Evolutionary conservation across 768 basidiomycete species (phyloP).

Genomic region (Basidioascus undulatus): DNA sequence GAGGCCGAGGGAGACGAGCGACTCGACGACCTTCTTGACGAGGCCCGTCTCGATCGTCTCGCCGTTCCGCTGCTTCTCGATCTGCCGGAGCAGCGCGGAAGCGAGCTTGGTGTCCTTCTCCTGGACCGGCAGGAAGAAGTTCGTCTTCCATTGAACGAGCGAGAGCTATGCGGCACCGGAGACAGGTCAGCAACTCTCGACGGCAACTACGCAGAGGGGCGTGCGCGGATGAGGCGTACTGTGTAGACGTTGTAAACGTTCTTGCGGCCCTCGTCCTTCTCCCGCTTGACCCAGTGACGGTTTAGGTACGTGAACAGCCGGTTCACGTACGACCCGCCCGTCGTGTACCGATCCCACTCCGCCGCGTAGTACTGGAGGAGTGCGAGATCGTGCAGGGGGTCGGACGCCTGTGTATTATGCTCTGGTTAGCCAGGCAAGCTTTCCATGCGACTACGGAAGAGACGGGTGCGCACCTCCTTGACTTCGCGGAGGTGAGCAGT

Average conservation of each 20-base stretch:
- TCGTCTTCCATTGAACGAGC: slow-evolving; percentile 81
- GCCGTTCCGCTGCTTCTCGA: slow-evolving; percentile 83
- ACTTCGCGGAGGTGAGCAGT: slow-evolving; percentile 47
- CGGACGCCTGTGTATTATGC: slow-evolving; percentile 41
- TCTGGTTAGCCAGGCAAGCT: no score
- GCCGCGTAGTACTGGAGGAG: slow-evolving; percentile 70
- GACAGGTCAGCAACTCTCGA: neutral
- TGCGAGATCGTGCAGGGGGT: slow-evolving; percentile 58
- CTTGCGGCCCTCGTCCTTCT: slow-evolving; percentile 88
- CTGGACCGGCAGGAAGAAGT: slow-evolving; percentile 77
- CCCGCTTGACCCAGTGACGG: slow-evolving; percentile 96
- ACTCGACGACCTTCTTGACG: slow-evolving; percentile 83
- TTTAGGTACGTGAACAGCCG: slow-evolving; percentile 94
- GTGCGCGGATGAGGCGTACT: slow-evolving; percentile 24
- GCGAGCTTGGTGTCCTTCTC: slow-evolving; percentile 58
- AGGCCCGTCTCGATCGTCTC: slow-evolving; percentile 79
- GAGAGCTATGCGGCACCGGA: slow-evolving; percentile 35
- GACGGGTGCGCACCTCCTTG: slow-evolving; percentile 27
- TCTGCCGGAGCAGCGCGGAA: slow-evolving; percentile 60
- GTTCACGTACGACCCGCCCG: slow-evolving; percentile 89
- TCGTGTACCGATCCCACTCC: slow-evolving; percentile 94
- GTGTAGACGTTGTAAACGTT: slow-evolving; percentile 91
- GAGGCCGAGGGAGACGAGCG: slow-evolving; percentile 75
- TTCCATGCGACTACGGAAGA: no score
- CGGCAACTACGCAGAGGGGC: neutral